phyloP scores from a whole-genome alignment of 345 rosid species.

The Physaria fendleri region DNA sequence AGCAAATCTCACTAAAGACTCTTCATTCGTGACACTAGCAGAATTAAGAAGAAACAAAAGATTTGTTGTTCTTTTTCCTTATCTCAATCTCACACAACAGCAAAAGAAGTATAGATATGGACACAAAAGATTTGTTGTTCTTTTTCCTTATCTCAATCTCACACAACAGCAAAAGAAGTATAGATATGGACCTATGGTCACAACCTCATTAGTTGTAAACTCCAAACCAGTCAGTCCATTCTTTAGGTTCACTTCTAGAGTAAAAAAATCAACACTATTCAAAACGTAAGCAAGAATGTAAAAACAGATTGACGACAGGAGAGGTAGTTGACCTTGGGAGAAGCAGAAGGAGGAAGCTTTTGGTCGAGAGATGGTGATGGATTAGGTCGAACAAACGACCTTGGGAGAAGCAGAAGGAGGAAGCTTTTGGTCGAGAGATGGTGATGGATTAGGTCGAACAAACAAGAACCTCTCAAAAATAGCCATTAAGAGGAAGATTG shows the following conservation, averaged over 20 bases:
- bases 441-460: background rate
- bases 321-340: conserved; percentile 38
- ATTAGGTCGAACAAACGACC: conserved; percentile 27
- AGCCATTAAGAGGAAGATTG: conserved; percentile 79
- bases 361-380: conserved; percentile 26
- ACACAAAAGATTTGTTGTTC: background rate
- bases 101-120: background rate
- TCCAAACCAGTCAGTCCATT: background rate
- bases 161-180: background rate
- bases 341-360: conserved; percentile 20
- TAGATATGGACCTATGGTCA: background rate
- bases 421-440: conserved; percentile 32
- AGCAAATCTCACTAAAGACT: no score
- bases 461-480: conserved; percentile 63
- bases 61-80: background rate
- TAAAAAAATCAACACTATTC: background rate
- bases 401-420: conserved; percentile 37
- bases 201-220: background rate
- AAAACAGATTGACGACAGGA: conserved; percentile 3
- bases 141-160: background rate
- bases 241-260: no score
- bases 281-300: background rate
- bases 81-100: background rate
- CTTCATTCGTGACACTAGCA: no score
- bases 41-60: no score